These are phyloP conservation scores for Botrytis galanthina DNA, from an alignment of 2,329 filamentous ascomycete genomes.

Conservation along the genomic window DNA sequence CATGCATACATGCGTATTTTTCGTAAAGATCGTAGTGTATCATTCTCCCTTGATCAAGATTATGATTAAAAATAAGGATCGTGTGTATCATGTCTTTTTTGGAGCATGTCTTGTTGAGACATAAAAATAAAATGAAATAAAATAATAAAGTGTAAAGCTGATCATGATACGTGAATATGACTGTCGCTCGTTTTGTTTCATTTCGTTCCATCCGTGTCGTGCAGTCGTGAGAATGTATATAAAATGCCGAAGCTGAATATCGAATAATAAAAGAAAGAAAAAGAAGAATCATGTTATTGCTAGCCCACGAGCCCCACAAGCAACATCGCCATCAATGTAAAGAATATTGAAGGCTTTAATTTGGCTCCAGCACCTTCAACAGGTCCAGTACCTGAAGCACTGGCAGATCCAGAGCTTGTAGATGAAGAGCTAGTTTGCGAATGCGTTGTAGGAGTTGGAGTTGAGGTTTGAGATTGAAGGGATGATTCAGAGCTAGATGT, in stretches of 20 bases:
- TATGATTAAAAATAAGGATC: neutral
- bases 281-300: neutral
- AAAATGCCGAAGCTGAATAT: neutral
- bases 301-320: neutral
- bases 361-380: neutral
- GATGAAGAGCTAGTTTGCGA: neutral
- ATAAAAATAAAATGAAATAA: neutral
- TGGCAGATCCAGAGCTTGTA: neutral
- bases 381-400: neutral
- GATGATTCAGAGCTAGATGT: conserved; percentile 1
- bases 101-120: neutral
- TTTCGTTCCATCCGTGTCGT: neutral
- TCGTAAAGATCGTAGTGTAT: neutral
- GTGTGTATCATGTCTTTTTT: neutral
- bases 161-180: neutral
- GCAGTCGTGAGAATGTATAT: neutral
- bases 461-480: neutral
- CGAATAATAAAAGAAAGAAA: neutral
- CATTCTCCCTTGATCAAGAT: neutral
- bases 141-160: neutral
- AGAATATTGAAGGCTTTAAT: neutral
- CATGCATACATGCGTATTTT: neutral
- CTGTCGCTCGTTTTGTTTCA: neutral
- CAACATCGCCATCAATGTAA: neutral
- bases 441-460: neutral